Evolutionary conservation across 2,329 filamentous ascomycete genomes (phyloP), one percentile per base, ranked within the genome.

Genomic region (Orbilia javanica): DNA sequence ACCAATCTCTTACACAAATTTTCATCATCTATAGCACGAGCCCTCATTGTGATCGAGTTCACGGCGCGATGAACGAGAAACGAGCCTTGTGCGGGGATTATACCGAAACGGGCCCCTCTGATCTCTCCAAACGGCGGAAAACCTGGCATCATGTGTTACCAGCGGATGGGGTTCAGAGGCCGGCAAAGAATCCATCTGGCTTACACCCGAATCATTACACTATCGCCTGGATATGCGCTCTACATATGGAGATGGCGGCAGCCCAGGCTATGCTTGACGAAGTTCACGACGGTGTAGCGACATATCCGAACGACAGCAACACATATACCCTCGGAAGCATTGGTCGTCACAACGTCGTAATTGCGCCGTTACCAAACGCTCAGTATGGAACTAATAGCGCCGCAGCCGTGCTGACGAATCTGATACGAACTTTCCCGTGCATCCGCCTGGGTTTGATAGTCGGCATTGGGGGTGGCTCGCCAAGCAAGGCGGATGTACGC

Each of bases 371-470:
- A 2, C 83, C 82, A 7, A 80, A 80, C 25, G 82, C 84, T 20
- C 77, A 79, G 20, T 82, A 82, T 46, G 85, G 85, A 11, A 84
- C 73, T 8, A 82, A 69, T 52, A 69, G 83, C 2, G 83, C 84
- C 0, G 83, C 84, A 8, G 80, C 79, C 1, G 82, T 83, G 1
- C 83, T 83, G 1, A 82, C 74, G 25, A 77, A 82, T 18, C 83
- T 85, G 81, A 66, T 70, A 13, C 63, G 79, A 4, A 82, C 81
- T 3, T 86, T 85, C 73, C 79, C 81, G 11, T 78, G 46, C 15
- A 36, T 60, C 22, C 79, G 80, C 50, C 72, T 76, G 0, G 66
- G 79, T 0, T 52, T 83, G 4, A 79, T 83, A 57, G 82, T 83
- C 0, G 82, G 82, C 0, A 82, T 83, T 1, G 81, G 80, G 0